A percentile compares a stretch with the other conserved stretches of the same genome.
These are phyloP conservation scores for Hypoxylon sp. DNA, from an alignment of 2,329 filamentous ascomycete species.

Conservation along the genomic window DNA sequence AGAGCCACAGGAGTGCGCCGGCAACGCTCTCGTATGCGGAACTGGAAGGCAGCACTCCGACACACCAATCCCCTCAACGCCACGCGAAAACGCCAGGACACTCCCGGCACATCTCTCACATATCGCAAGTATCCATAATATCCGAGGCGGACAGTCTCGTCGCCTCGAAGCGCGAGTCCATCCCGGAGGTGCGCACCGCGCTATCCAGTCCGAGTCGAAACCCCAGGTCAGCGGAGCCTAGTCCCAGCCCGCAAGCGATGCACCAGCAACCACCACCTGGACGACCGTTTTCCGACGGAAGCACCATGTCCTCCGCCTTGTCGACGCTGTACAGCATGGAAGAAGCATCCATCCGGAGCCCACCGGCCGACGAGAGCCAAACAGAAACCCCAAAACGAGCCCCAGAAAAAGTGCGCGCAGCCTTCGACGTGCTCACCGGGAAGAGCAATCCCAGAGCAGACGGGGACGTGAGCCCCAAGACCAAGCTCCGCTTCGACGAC, in stretches of 20 bases:
- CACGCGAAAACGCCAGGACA: constrained; percentile 30
- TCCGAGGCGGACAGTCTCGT: constrained; percentile 55
- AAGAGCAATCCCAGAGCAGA: neutral
- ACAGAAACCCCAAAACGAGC: constrained; percentile 14
- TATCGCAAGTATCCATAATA: constrained; percentile 47
- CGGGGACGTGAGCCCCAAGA: constrained; percentile 7
- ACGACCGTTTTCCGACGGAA: constrained; percentile 46
- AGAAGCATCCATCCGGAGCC: constrained; percentile 52
- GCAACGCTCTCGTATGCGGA: constrained; percentile 38
- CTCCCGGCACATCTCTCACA: constrained; percentile 37
- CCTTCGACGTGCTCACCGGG: constrained; percentile 20
- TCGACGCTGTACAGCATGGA: constrained; percentile 66
- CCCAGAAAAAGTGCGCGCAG: constrained; percentile 22
- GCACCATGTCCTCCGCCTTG: constrained; percentile 60
- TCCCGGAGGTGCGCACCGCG: constrained; percentile 49
- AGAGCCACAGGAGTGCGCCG: constrained; percentile 45
- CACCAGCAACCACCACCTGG: constrained; percentile 8
- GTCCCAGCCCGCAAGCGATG: constrained; percentile 24
- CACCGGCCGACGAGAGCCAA: constrained; percentile 17
- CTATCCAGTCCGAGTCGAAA: constrained; percentile 56
- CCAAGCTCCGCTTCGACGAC: constrained; percentile 16
- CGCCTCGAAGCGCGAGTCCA: constrained; percentile 47
- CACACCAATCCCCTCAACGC: constrained; percentile 14
- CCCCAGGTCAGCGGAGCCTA: constrained; percentile 13
- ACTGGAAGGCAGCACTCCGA: constrained; percentile 36